Evolutionary conservation across 2,329 filamentous ascomycete species (phyloP), one percentile per base, ranked within the genome.

Genomic region (Emydomyces testavorans): DNA sequence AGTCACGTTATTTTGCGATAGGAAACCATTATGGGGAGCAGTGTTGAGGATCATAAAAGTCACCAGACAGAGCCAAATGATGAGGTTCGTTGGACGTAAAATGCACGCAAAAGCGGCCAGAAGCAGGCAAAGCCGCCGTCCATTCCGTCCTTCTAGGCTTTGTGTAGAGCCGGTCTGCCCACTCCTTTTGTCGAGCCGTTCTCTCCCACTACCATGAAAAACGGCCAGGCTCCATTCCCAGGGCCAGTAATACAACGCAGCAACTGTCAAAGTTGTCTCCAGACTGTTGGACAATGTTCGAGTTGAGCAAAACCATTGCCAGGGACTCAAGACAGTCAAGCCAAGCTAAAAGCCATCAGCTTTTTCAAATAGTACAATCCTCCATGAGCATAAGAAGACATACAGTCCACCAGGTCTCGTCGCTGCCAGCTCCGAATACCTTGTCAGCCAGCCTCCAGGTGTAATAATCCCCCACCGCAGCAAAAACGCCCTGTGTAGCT

Each of bases 301-400:
- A 0, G 88, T 90, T 1, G 88, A 92, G 67, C 83, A 92, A 66
- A 92, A 96, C 85, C 86, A 96, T 64, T 95, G 87, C 88, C 92
- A 98, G 5, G 92, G 86, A 65, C 80, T 94, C 58, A 80, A 70
- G 36, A 84, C 65, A 2, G 80, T 81, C 66, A 92, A 74, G 50
- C 76, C 74, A 38, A 94, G 71, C 81, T 88, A 63, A 50, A 54
- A 53, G 53, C 20, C 28, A 39, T 36, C 32, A 50, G 43, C 24
- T 21, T 38, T 58, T 50, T 58, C 11, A 46, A 16, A 36, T 35
- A 43, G 23, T 24, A n/a, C 18, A 39, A n/a, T 36, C 24, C 18
- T 15, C 11, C 37, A 13, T 31, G 32, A 31, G 21, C 23, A 21
- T 8, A 15, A 23, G n/a, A n/a, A n/a, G 36, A 23, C 42, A 13